Evolutionary conservation across 495 filamentous ascomycete genomes (phyloP), one percentile per base, ranked within the genome.

Genomic region (Cryomyces minteri): DNA sequence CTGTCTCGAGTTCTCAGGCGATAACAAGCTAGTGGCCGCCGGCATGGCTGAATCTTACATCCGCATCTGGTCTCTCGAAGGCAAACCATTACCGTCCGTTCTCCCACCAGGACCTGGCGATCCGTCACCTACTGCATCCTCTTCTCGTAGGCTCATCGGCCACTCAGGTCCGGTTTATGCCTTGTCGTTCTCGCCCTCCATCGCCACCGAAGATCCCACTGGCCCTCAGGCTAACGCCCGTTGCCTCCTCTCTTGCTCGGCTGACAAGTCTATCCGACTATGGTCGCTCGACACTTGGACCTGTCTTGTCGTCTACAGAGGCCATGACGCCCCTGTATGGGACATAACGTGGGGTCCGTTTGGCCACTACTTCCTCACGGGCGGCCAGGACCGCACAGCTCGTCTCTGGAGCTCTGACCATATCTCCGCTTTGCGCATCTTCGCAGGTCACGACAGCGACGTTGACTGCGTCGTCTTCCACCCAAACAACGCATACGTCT

Each of bases 21-120:
- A 98, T 58, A 78, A 82, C 54, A 65, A 75, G 44, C 71, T 95
- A 2, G 79, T 85, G 38, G 90, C 90, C 28, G 78, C 79, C 32
- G 90, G 90, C 11, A 93, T 86, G 40, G 74, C 76, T 45, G 85
- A 95, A 54, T 95, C 88, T 1, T 96, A 93, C 55, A 90, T 96
- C 55, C 84, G 92, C 5, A 72, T 98, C 5, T 98, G 88, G 84
- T 77, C 76, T 44, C 62, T 94, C 8, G 80, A 92, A 52, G 88
- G 88, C 40, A 80, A 78, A 39, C 69, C 80, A 2, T 65, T 86
- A 5, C 51, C 57, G 5, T 63, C 64, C 14, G 55, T 58, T 5
- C 69, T 72, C 48, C 58, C 62, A 34, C 42, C 48, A 8, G 47
- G 52, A 11, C 32, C 45, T 40, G 53, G 54, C 41, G 40, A 54